Evolutionary conservation across 2,329 filamentous ascomycete species (phyloP).

Genomic region (Fusarium sp.): DNA sequence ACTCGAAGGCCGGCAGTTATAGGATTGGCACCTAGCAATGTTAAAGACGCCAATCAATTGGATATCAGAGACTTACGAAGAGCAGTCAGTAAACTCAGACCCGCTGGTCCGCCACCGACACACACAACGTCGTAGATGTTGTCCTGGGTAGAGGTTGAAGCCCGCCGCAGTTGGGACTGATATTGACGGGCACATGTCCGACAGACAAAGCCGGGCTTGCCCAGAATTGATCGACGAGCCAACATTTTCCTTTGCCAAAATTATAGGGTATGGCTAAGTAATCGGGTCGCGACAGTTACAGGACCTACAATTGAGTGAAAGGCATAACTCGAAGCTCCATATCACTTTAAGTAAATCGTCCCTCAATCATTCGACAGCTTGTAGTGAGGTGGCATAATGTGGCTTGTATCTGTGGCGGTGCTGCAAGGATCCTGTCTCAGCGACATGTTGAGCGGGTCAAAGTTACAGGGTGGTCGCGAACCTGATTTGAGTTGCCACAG

Average conservation of each 20-base stretch:
- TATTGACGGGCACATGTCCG: constrained; percentile 57
- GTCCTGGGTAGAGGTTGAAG: constrained; percentile 60
- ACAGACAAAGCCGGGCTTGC: constrained; percentile 56
- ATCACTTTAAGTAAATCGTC: constrained; percentile 25
- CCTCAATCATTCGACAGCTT: constrained; percentile 41
- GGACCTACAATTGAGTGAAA: constrained; percentile 21
- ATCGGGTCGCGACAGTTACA: constrained; percentile 13
- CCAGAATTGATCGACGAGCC: constrained; percentile 41
- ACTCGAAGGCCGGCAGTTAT: constrained; percentile 81
- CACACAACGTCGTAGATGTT: constrained; percentile 95
- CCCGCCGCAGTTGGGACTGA: constrained; percentile 51
- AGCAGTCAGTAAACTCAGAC: constrained; percentile 82
- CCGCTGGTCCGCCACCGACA: constrained; percentile 89
- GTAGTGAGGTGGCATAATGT: constrained; percentile 22
- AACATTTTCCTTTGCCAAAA: constrained; percentile 40
- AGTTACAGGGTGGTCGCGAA: constrained; percentile 35
- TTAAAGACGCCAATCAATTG: not conserved
- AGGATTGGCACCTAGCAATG: constrained; percentile 73
- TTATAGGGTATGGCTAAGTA: not conserved
- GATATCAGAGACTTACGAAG: constrained; percentile 64
- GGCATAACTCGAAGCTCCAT: constrained; percentile 21
- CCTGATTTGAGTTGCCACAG: constrained; percentile 53
- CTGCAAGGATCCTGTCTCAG: not conserved
- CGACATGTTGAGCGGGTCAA: constrained; percentile 27
- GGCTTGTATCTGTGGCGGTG: constrained; percentile 29